Base-by-base conservation (phyloP, 306 rosid genomes). In the Sicyos edulis region DNA sequence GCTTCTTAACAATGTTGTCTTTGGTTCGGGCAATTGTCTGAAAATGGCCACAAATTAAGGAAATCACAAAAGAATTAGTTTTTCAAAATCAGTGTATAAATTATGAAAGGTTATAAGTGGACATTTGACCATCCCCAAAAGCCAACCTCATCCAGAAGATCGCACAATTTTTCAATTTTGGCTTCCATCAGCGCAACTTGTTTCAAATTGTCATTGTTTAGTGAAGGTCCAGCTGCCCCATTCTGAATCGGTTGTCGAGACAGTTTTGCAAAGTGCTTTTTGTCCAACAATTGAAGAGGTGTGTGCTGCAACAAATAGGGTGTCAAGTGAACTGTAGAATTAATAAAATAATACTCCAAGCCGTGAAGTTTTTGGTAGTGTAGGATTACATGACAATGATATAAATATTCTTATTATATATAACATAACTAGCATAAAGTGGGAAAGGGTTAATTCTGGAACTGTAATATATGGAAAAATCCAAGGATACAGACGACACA, bases 1-100 rank as follows among this genome's bases (percentile, higher is more conserved):
- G 98, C 83, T 91, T 93, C 92, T 93, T 93, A 65, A 90, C 87
- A 72, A 93, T 69, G 76, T 93, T 93, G 83, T 93, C 98, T 77
- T 85, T 93, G 57, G 98, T 93, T 77, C 89, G 83, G 12, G 59
- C 83, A 78, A 93, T 88, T 26, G 92, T 84, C 98, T 93, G 86
- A 63, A 77, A 70, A 76, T 70, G 76, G 61, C 51, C 77, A 54
- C 70, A 79, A 32, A 77, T 8, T 32, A 32, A 34, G 57, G 20
- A 47, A 8, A n/a, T 17, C 55, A 16, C 55, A 13, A 45, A 67
- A 67, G 7, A 17, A 65, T 42, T 45, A 13, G 1, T 19, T 44
- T 19, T 42, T 12, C 10, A 65, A 32, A 32, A 1, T 32, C 37
- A 32, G 32, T 17, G 19, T 65, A 65, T 42, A 60, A 9, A 67